phyloP scores from a whole-genome alignment of 176 grass and related monocot species.

The Eragrostis nindensis region DNA sequence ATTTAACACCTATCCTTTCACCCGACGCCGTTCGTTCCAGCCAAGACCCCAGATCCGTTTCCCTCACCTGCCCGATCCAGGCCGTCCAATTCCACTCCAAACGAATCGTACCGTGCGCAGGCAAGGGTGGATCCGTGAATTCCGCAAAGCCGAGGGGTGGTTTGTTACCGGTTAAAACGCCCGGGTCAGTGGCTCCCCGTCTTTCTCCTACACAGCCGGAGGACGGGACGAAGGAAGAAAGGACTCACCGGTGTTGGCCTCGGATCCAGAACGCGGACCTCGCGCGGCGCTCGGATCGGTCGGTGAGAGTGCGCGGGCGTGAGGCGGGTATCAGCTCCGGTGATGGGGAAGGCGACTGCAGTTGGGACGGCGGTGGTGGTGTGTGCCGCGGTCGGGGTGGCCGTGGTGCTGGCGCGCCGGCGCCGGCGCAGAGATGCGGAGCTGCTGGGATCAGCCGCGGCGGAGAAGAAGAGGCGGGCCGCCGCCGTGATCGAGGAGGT shows the following conservation, averaged over 20 bases:
- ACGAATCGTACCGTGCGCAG: neutral
- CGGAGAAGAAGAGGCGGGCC: conserved; percentile 41
- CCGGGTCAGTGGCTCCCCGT: conserved; percentile 39
- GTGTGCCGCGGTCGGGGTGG: conserved; percentile 73
- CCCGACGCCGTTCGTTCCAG: neutral
- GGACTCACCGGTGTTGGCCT: neutral
- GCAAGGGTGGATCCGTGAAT: conserved; percentile 50
- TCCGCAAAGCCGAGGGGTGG: conserved; percentile 28
- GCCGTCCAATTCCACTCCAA: neutral
- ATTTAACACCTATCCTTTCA: neutral
- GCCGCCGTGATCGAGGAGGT: conserved; percentile 67
- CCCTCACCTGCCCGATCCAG: neutral
- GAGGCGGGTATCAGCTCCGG: neutral
- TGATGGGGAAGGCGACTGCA: conserved; percentile 71
- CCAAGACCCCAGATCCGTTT: neutral
- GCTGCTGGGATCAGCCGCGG: conserved; percentile 19
- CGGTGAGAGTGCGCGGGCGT: neutral
- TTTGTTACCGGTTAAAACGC: conserved; percentile 52
- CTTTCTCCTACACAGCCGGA: conserved; percentile 29
- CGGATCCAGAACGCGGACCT: conserved; percentile 41
- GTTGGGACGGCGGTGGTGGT: conserved; percentile 67
- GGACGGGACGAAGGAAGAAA: neutral
- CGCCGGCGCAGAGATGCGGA: conserved; percentile 40
- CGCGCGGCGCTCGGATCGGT: conserved; percentile 21
- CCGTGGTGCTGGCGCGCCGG: conserved; percentile 51